Conservation (phyloP, 2,329 filamentous ascomycete genomes). For the Fusarium sp. region DNA sequence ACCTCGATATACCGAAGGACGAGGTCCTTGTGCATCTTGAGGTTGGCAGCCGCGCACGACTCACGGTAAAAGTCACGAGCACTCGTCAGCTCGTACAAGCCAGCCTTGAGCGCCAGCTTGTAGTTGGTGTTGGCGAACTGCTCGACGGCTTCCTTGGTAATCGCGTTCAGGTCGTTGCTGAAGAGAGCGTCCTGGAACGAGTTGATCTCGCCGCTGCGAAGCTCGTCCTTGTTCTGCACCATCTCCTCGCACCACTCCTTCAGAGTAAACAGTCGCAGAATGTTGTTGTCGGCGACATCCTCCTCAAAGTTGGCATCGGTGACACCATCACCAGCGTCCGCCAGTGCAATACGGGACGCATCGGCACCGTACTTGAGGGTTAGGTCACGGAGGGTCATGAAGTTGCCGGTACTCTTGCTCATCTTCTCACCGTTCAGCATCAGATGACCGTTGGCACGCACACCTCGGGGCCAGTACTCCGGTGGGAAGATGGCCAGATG, state of each 20-base stretch:
- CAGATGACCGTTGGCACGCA: constrained; percentile 92
- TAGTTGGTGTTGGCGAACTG: constrained; percentile 86
- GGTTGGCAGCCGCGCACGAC: constrained; percentile 77
- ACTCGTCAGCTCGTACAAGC: constrained; percentile 89
- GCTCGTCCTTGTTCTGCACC: constrained; percentile 72
- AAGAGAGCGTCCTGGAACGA: constrained; percentile 90
- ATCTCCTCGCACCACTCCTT: constrained; percentile 95
- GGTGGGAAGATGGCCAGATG: constrained; percentile 89
- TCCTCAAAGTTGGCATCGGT: constrained; percentile 98
- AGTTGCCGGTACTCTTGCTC: constrained; percentile 97
- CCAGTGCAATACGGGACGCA: constrained; percentile 89
- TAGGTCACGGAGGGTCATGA: constrained; percentile 88
- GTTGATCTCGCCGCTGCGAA: constrained; percentile 81
- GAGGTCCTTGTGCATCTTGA: constrained; percentile 88
- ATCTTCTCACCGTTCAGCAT: constrained; percentile 98
- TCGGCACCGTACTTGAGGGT: constrained; percentile 95
- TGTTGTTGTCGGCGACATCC: constrained; percentile 90
- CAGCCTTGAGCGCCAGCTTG: constrained; percentile 83
- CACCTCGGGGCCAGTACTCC: constrained; percentile 87
- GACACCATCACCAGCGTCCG: constrained; percentile 93
- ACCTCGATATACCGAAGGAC: constrained; percentile 85
- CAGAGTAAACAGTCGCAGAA: constrained; percentile 83
- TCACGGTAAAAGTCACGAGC: constrained; percentile 94
- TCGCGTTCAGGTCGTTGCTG: constrained; percentile 88
- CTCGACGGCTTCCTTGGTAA: constrained; percentile 81